Base-by-base conservation (phyloP, 495 filamentous ascomycete genomes). In the Diplogelasinospora grovesii region DNA sequence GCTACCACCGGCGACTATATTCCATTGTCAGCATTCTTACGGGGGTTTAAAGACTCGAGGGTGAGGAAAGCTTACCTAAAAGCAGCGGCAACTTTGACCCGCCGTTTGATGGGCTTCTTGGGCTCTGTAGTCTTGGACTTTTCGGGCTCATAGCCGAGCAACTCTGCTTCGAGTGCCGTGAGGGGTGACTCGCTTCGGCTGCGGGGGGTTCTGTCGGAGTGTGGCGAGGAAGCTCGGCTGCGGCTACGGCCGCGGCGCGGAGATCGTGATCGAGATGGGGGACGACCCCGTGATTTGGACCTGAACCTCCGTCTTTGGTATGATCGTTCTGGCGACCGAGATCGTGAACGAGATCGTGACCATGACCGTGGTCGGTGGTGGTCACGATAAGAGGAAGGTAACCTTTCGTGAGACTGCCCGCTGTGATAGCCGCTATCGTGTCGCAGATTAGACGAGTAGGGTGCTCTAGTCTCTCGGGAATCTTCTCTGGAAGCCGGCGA, bases 381-480 rank as follows among this genome's bases (percentile, higher is more conserved):
- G 10, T 56, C 46, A 14, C 56, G 51, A 5, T 47, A 28, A 0
- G 39, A 43, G 4, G 39, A 26, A 3, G 28, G 22, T 22, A 3
- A 15, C 36, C 30, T 52, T 3, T 57, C 50, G 7, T 39, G 38
- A 1, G 58, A 52, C 21, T 54, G 46, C n/a, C 52, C 54, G 27
- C 58, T 59, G 9, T 57, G 50, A 28, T 61, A 61, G 15, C 58
- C 58, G 32, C 58, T 61, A 24, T 61, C 58, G 13, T 59, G 50
- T 9, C 56, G 50, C 35, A 39, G 39, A 21, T 51, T 45, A n/a
- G n/a, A n/a, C 3, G 35, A 22, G 22, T 35, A 41, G 5, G 39
- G 34, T 8, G 15, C 40, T 10, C 55, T 40, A 11, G 49, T 49
- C 3, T 55, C 54, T 14, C 48, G 33, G 1, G 40, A 31, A 3